These are phyloP conservation scores for Glomus cerebriforme DNA, from an alignment of 192 early-diverging fungal genomes.

Conservation along the genomic window DNA sequence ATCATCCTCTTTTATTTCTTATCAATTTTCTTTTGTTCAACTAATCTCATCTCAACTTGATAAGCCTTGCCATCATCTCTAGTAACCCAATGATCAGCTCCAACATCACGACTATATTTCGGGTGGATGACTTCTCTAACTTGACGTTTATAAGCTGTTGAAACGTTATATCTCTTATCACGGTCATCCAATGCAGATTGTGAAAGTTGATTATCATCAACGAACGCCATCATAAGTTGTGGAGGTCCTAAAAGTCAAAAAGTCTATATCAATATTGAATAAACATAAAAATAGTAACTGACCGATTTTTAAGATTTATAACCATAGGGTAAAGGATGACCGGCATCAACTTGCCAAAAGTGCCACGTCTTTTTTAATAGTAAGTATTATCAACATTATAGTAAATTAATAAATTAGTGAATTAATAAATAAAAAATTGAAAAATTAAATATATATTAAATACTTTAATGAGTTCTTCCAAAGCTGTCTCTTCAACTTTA, in stretches of 20 bases:
- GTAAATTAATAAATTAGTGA: too few species aligned
- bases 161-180: conserved; percentile 36
- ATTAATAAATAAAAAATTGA: too few species aligned
- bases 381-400: too few species aligned
- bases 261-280: neutral
- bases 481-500: conserved; percentile 37
- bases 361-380: conserved; percentile 42
- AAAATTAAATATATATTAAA: too few species aligned
- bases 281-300: neutral
- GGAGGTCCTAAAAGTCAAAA: conserved; percentile 41
- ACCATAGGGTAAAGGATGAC: conserved; percentile 47
- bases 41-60: neutral
- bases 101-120: neutral
- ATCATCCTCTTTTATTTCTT: too few species aligned
- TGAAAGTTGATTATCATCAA: conserved; percentile 46
- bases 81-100: conserved; percentile 1
- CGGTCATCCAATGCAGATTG: conserved; percentile 32
- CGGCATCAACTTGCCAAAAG: conserved; percentile 55
- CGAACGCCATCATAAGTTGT: conserved; percentile 48
- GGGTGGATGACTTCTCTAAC: conserved; percentile 5
- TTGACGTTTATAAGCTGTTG: conserved; percentile 29
- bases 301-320: neutral
- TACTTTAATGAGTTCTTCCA: conserved; percentile 40
- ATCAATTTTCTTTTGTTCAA: neutral
- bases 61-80: neutral